Conservation (phyloP, 2,329 filamentous ascomycete species). For the Fusarium fracticaudum region DNA sequence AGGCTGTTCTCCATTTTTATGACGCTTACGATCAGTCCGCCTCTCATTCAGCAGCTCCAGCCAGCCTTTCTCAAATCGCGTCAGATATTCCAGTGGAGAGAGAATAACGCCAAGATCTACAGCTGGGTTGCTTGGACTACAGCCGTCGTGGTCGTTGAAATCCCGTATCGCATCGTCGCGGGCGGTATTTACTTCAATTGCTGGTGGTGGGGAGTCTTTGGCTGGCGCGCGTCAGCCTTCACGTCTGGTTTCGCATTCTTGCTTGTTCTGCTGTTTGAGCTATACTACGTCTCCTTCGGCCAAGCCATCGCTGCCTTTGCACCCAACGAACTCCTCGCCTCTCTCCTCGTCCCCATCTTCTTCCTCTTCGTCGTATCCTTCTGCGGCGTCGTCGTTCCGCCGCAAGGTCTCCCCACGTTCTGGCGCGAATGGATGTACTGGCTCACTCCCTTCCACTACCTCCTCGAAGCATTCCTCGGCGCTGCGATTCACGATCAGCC, state of each 20-base stretch:
- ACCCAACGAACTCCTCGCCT: constrained; percentile 73
- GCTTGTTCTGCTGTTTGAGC: constrained; percentile 71
- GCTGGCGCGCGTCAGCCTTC: constrained; percentile 61
- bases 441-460: constrained; percentile 74
- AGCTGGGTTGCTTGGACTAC: constrained; percentile 77
- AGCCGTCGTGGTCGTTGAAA: constrained; percentile 72
- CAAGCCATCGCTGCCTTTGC: constrained; percentile 74
- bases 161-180: constrained; percentile 74
- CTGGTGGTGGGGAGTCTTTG: constrained; percentile 67
- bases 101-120: constrained; percentile 83
- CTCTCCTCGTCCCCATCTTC: constrained; percentile 73
- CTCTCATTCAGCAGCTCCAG: constrained; percentile 80
- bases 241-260: constrained; percentile 70
- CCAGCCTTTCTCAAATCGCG: constrained; percentile 74
- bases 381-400: constrained; percentile 76
- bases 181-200: constrained; percentile 61
- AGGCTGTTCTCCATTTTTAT: constrained; percentile 81
- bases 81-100: constrained; percentile 74
- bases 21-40: constrained; percentile 77
- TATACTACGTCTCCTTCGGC: constrained; percentile 72
- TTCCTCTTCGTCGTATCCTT: constrained; percentile 77
- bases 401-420: constrained; percentile 65
- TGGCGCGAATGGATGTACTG: constrained; percentile 74
- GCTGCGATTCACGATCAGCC: constrained; percentile 64
- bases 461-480: constrained; percentile 69